Conservation (phyloP, 2,329 filamentous ascomycete genomes). For the Aspergillus candidus region DNA sequence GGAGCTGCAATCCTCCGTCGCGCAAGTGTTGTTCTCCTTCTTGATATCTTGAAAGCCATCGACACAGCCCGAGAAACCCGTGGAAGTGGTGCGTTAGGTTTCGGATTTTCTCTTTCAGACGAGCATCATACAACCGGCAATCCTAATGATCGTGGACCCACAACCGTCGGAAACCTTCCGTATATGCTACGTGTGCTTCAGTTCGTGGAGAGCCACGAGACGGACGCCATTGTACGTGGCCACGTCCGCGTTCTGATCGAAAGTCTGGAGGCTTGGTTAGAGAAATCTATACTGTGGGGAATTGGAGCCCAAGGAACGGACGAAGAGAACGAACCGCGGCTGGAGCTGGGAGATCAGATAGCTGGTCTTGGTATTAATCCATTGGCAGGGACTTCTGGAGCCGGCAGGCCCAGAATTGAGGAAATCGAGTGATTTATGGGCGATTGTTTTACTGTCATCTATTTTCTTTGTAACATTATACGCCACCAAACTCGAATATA, state of each 20-base stretch:
- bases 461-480: too few relatives aligned
- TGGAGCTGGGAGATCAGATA: conserved; percentile 34
- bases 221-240: conserved; percentile 34
- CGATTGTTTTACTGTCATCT: too few relatives aligned
- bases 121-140: conserved; percentile 4
- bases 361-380: conserved; percentile 35
- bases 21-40: conserved; percentile 35
- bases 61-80: conserved; percentile 30
- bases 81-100: conserved; percentile 27
- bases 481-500: too few relatives aligned
- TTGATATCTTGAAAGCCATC: conserved; percentile 37
- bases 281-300: conserved; percentile 38
- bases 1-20: conserved; percentile 39
- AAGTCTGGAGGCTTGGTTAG: conserved; percentile 39
- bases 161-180: conserved; percentile 35
- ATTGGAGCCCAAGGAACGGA: conserved; percentile 22
- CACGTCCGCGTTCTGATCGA: conserved; percentile 37
- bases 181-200: conserved; percentile 31
- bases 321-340: conserved; percentile 15
- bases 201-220: conserved; percentile 35
- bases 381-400: conserved; percentile 17
- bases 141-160: conserved; percentile 6
- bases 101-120: conserved; percentile 35
- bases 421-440: conserved; percentile 34
- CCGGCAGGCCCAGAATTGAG: conserved; percentile 31